phyloP scores from a whole-genome alignment of 1,284 basidiomycete genomes.

The Fomitiporia mediterranea region DNA sequence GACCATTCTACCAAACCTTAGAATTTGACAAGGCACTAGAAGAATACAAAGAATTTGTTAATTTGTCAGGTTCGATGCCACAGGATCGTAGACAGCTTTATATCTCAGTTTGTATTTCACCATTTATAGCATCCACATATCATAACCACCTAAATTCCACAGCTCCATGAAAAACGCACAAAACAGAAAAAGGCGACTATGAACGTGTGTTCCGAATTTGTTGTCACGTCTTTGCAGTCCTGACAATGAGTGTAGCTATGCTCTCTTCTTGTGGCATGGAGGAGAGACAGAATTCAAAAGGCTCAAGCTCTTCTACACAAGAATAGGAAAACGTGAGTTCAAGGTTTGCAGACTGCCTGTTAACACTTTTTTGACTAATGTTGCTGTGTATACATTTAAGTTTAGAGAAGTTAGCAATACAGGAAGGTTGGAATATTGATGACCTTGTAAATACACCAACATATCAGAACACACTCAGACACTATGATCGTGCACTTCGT shows the following conservation, averaged over 20 bases:
- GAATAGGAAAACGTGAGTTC: too few relatives aligned
- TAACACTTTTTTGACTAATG: background rate
- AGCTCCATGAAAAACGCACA: background rate
- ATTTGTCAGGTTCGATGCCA: background rate
- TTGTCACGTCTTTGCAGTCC: too few relatives aligned
- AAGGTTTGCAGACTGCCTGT: too few relatives aligned
- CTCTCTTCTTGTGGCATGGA: background rate
- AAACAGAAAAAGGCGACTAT: background rate
- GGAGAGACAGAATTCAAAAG: background rate
- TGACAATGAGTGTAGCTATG: too few relatives aligned
- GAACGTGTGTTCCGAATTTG: background rate
- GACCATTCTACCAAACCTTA: background rate
- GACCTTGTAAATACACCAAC: slow-evolving; percentile 35
- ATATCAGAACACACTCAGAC: slow-evolving; percentile 33
- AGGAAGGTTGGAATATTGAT: slow-evolving; percentile 35
- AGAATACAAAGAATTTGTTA: background rate
- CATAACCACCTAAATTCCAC: background rate
- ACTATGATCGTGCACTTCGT: slow-evolving; percentile 35
- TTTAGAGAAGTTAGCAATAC: slow-evolving; percentile 29
- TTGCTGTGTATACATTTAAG: too few relatives aligned
- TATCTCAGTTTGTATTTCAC: too few relatives aligned
- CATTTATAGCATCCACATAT: too few relatives aligned
- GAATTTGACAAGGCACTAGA: background rate
- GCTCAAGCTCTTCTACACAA: too few relatives aligned
- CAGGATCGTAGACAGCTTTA: too few relatives aligned